These are phyloP conservation scores for Trypanosoma melophagium DNA, from an alignment of 208 protist genomes.

Conservation along the genomic window DNA sequence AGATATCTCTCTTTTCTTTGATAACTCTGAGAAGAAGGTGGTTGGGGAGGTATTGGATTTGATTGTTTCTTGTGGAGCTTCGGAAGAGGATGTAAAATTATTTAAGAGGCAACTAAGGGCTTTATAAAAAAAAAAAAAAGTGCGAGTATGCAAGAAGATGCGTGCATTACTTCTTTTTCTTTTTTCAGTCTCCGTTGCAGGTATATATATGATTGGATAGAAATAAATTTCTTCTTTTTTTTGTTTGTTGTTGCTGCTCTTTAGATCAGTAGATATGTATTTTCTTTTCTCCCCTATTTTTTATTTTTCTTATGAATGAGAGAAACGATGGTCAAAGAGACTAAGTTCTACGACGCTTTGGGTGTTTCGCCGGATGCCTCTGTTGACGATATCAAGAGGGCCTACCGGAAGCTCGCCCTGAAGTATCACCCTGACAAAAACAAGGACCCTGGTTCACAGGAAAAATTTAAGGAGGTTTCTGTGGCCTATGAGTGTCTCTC, in stretches of 20 bases:
- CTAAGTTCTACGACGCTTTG: slow-evolving; percentile 89
- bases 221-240: too few relatives aligned
- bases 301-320: not conserved
- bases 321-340: slow-evolving; percentile 86
- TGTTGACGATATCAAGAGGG: slow-evolving; percentile 92
- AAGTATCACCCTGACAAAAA: slow-evolving; percentile 96
- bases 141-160: not conserved
- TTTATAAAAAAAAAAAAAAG: slow-evolving; percentile 6
- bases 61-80: slow-evolving; percentile 43
- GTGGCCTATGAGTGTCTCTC: slow-evolving; percentile 97
- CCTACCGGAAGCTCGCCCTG: slow-evolving; percentile 92
- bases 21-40: slow-evolving; percentile 58
- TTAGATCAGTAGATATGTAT: too few relatives aligned
- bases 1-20: slow-evolving; percentile 83
- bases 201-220: not conserved
- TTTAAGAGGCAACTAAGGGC: slow-evolving; percentile 60
- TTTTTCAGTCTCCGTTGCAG: too few relatives aligned
- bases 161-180: too few relatives aligned
- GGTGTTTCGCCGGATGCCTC: slow-evolving; percentile 72
- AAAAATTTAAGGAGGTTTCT: slow-evolving; percentile 95
- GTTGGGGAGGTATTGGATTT: slow-evolving; percentile 54
- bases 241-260: not conserved
- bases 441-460: slow-evolving; percentile 77
- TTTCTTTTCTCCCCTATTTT: too few relatives aligned
- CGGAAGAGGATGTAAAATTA: slow-evolving; percentile 41